phyloP scores from a whole-genome alignment of 2,329 filamentous ascomycete species.

The Emergomyces orientalis region DNA sequence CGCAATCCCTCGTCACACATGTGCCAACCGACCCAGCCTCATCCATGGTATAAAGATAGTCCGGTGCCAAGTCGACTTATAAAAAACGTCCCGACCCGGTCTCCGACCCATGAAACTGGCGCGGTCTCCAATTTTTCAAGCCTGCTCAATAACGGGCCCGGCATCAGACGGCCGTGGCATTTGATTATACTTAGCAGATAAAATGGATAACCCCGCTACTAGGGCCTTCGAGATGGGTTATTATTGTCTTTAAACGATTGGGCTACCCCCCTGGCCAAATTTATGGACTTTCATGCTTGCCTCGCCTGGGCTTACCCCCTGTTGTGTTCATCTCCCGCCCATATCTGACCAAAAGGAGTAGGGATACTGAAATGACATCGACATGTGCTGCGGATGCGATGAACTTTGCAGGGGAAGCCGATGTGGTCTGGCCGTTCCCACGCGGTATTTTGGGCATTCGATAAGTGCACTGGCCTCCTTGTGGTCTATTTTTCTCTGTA shows the following conservation, averaged over 20 bases:
- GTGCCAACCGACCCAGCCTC: background rate
- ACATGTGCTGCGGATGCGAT: background rate
- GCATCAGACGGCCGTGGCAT: background rate
- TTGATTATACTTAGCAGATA: background rate
- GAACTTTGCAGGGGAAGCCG: background rate
- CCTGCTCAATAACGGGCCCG: background rate
- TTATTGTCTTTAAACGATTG: background rate
- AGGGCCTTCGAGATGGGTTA: background rate
- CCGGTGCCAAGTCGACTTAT: background rate
- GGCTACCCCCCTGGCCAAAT: background rate
- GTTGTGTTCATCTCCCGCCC: background rate
- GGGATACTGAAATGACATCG: background rate
- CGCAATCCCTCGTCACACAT: background rate
- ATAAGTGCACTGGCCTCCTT: background rate
- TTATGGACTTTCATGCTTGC: background rate
- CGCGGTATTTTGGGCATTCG: background rate
- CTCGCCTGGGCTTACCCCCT: background rate
- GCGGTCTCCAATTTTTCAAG: background rate
- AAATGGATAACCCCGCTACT: background rate
- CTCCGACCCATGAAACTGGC: background rate
- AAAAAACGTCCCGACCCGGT: background rate
- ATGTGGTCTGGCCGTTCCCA: background rate
- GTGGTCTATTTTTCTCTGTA: too few relatives aligned
- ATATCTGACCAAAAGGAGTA: background rate
- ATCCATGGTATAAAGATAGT: background rate